phyloP scores from a whole-genome alignment of 352 stramenopile genomes.

The Globisporangium alternatum region DNA sequence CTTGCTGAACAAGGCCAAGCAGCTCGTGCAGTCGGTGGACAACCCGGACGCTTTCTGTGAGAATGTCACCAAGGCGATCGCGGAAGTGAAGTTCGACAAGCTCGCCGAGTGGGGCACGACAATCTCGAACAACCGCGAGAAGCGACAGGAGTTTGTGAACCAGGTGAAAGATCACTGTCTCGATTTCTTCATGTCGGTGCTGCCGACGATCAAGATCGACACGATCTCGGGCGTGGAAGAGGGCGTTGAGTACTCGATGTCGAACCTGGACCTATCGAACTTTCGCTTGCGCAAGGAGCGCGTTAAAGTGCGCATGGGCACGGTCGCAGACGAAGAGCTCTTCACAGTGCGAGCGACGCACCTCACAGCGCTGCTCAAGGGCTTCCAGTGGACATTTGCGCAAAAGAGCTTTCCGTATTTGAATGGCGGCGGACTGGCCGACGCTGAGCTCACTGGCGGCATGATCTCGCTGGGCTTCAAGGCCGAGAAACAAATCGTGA shows the following conservation, averaged over 20 bases:
- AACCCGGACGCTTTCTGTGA: constrained; percentile 69
- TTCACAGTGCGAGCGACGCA: constrained; percentile 77
- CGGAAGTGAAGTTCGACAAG: constrained; percentile 67
- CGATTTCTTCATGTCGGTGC: constrained; percentile 84
- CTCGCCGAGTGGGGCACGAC: constrained; percentile 62
- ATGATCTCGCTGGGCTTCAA: constrained; percentile 83
- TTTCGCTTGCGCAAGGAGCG: constrained; percentile 83
- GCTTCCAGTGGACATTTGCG: constrained; percentile 84
- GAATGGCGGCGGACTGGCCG: constrained; percentile 70
- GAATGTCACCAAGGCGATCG: constrained; percentile 68
- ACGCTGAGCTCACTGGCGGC: constrained; percentile 67
- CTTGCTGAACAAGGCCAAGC: constrained; percentile 65
- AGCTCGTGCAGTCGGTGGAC: constrained; percentile 69
- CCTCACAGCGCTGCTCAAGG: constrained; percentile 73
- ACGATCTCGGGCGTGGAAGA: constrained; percentile 79
- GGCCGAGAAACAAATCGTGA: constrained; percentile 64
- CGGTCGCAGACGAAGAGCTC: constrained; percentile 72
- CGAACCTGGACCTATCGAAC: constrained; percentile 77
- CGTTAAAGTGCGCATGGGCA: constrained; percentile 83
- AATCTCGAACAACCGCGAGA: constrained; percentile 56
- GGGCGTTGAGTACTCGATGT: constrained; percentile 73
- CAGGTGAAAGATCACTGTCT: constrained; percentile 81
- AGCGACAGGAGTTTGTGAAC: constrained; percentile 77
- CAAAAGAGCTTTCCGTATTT: constrained; percentile 87
- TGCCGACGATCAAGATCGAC: constrained; percentile 81